Percentiles rank a stretch among this genome's conserved stretches.
Conservation (phyloP, 2,329 filamentous ascomycete species). For the Clonostachys rosea region DNA sequence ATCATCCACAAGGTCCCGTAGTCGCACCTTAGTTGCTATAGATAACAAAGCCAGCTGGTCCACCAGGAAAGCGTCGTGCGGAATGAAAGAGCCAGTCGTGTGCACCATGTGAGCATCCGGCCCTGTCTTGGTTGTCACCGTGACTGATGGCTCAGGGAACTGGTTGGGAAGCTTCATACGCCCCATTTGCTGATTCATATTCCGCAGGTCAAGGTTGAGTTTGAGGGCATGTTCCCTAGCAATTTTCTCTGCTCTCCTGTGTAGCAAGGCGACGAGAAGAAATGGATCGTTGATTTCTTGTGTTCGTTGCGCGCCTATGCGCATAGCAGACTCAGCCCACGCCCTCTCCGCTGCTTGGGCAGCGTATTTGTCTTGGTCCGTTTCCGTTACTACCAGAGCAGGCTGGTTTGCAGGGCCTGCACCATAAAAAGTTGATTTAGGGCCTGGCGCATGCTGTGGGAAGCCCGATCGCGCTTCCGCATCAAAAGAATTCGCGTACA, state of each 20-base stretch:
- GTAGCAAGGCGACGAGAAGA: conserved; percentile 58
- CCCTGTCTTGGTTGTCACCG: conserved; percentile 45
- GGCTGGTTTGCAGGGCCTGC: conserved; percentile 63
- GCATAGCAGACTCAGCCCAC: conserved; percentile 62
- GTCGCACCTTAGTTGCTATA: conserved; percentile 73
- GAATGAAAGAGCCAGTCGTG: conserved; percentile 64
- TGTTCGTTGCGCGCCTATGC: conserved; percentile 53
- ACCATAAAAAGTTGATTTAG: conserved; percentile 57
- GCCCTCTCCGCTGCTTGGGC: conserved; percentile 61
- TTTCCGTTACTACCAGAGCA: conserved; percentile 34
- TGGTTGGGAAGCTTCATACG: conserved; percentile 45
- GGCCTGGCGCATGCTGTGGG: conserved; percentile 43
- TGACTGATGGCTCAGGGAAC: conserved; percentile 46
- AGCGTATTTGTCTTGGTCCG: conserved; percentile 58
- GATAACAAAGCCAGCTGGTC: conserved; percentile 82
- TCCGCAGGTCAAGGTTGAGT: conserved; percentile 52
- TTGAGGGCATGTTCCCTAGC: conserved; percentile 52
- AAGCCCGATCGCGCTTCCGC: conserved; percentile 47
- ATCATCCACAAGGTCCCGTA: conserved; percentile 75
- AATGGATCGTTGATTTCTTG: conserved; percentile 74
- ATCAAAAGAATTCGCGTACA: conserved; percentile 50
- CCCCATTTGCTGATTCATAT: conserved; percentile 32
- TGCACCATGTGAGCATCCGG: conserved; percentile 60
- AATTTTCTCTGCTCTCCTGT: conserved; percentile 53
- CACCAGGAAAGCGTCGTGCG: conserved; percentile 70